phyloP scores from a whole-genome alignment of 371 early-diverging fungal species.

The Dichotomocladium elegans region DNA sequence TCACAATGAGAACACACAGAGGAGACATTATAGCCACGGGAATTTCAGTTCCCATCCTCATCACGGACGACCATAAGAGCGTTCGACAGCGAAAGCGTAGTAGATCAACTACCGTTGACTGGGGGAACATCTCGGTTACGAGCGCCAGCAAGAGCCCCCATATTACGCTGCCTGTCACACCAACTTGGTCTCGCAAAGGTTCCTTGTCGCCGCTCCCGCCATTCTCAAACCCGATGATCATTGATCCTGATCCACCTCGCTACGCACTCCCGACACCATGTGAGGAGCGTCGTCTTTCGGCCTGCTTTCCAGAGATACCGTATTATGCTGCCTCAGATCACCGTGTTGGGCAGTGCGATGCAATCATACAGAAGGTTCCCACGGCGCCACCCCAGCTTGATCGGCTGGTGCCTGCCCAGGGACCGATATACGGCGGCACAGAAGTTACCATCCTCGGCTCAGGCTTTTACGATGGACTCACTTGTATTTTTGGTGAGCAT shows the following conservation, averaged over 20 bases:
- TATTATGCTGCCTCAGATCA: background rate
- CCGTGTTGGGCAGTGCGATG: background rate
- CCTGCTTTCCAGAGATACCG: background rate
- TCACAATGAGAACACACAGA: constrained; percentile 60
- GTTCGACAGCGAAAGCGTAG: constrained; percentile 15
- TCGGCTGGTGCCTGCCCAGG: constrained; percentile 66
- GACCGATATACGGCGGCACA: constrained; percentile 72
- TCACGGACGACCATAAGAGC: constrained; percentile 93
- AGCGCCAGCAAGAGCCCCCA: too few species aligned
- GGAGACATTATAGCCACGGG: constrained; percentile 71
- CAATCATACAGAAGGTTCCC: background rate
- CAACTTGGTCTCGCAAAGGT: background rate
- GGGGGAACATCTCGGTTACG: too few species aligned
- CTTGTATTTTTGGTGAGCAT: constrained; percentile 71
- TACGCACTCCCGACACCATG: constrained; percentile 1
- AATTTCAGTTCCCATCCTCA: constrained; percentile 84
- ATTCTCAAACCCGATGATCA: background rate
- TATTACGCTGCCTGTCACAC: too few species aligned
- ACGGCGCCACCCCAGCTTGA: constrained; percentile 47
- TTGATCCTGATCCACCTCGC: background rate
- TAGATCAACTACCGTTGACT: constrained; percentile 1
- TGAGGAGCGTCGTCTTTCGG: background rate
- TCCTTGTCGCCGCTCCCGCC: background rate
- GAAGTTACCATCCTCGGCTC: constrained; percentile 74
- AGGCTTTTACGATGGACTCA: constrained; percentile 66